Percentiles rank a stretch among this genome's conserved stretches.
Evolutionary conservation across 257 asterid species (phyloP).

Genomic region (Echium plantagineum): DNA sequence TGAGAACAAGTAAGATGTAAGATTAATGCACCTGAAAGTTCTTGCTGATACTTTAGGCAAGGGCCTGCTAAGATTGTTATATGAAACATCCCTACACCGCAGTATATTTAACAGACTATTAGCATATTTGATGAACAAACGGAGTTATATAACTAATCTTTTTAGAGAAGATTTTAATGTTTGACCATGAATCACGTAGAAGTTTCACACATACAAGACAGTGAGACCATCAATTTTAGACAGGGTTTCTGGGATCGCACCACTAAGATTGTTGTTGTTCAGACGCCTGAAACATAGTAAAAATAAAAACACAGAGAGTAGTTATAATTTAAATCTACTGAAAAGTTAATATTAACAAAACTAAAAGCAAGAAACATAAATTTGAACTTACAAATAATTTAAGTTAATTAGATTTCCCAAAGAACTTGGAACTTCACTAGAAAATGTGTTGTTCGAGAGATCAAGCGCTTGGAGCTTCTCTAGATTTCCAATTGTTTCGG

Average conservation of each 20-base stretch:
- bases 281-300: constrained; percentile 70
- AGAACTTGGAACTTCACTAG: constrained; percentile 64
- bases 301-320: constrained; percentile 18
- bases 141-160: neutral
- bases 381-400: constrained; percentile 75
- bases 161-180: neutral
- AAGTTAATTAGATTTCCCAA: constrained; percentile 53
- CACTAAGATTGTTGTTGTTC: constrained; percentile 82
- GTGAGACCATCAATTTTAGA: constrained; percentile 59
- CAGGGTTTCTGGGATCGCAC: constrained; percentile 62
- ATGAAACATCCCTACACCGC: constrained; percentile 72
- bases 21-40: constrained; percentile 60
- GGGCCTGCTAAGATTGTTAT: constrained; percentile 34
- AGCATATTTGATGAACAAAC: constrained; percentile 4
- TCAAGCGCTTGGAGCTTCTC: constrained; percentile 76
- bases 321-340: constrained; percentile 4
- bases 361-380: constrained; percentile 4
- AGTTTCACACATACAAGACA: constrained; percentile 45
- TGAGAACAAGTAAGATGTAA: neutral
- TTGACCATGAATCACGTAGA: neutral
- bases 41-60: constrained; percentile 30
- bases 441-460: constrained; percentile 68
- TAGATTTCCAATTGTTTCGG: constrained; percentile 58
- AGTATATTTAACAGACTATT: neutral
- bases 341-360: neutral